Conservation (phyloP, 1,284 basidiomycete species). For the Coniophora puteana region DNA sequence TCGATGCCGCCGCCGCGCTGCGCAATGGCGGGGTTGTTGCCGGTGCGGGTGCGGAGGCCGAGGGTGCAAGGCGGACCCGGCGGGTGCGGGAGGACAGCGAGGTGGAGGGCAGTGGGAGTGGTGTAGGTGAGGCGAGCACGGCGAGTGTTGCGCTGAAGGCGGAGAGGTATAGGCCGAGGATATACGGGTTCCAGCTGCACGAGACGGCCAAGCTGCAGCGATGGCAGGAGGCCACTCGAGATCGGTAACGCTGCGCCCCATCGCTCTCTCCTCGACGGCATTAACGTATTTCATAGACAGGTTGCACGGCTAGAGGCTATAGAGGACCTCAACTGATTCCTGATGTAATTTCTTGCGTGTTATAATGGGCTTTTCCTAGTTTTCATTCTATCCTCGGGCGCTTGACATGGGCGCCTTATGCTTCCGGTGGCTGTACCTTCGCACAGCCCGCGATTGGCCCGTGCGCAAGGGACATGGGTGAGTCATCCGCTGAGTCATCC, state of each 20-base stretch:
- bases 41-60: conserved; percentile 29
- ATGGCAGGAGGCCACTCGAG: conserved; percentile 89
- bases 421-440: too few species aligned
- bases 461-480: neutral
- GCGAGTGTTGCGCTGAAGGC: conserved; percentile 82
- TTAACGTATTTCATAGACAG: conserved; percentile 23
- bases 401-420: too few species aligned
- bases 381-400: too few species aligned
- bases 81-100: conserved; percentile 50
- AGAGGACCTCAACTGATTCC: conserved; percentile 19
- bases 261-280: too few species aligned
- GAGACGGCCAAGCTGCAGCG: conserved; percentile 89
- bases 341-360: neutral
- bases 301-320: conserved; percentile 25
- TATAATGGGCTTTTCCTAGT: neutral
- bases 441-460: neutral
- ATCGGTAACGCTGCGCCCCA: conserved; percentile 65
- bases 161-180: conserved; percentile 85
- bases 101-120: conserved; percentile 51
- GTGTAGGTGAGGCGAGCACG: conserved; percentile 67
- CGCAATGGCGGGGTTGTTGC: too few species aligned
- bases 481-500: too few species aligned
- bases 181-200: conserved; percentile 93
- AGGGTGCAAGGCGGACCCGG: conserved; percentile 37
- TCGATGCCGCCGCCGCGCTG: conserved; percentile 36